Conservation (phyloP, 1,284 basidiomycete species). For the Moesziomyces aphidis region DNA sequence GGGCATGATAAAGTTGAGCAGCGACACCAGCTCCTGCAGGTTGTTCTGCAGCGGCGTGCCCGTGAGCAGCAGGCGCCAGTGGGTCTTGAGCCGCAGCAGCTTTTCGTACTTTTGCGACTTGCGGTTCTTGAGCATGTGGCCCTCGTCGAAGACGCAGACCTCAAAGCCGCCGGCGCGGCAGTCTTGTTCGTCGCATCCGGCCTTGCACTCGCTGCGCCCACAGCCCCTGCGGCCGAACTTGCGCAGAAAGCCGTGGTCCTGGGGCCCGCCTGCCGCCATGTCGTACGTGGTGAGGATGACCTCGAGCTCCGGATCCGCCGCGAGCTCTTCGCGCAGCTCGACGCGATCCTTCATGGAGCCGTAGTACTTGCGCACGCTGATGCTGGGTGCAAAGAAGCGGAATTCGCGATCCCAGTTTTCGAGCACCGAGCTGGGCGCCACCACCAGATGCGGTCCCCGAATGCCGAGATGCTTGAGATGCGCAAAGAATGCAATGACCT, state of each 20-base stretch:
- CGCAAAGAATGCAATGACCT: slow-evolving; percentile 96
- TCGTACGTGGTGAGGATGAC: slow-evolving; percentile 97
- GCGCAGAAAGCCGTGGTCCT: slow-evolving; percentile 88
- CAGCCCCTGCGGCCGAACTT: slow-evolving; percentile 68
- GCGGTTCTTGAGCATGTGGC: slow-evolving; percentile 95
- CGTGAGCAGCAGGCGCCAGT: slow-evolving; percentile 91
- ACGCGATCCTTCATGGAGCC: slow-evolving; percentile 90
- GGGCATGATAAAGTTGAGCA: slow-evolving; percentile 98
- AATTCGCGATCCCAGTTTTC: slow-evolving; percentile 99
- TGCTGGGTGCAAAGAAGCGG: slow-evolving; percentile 83
- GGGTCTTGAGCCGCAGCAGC: slow-evolving; percentile 83
- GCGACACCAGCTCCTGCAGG: slow-evolving; percentile 87
- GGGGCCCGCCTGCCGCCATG: slow-evolving; percentile 81
- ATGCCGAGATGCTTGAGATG: slow-evolving; percentile 82
- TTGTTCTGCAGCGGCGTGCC: slow-evolving; percentile 90
- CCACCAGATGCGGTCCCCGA: slow-evolving; percentile 86
- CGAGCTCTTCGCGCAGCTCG: slow-evolving; percentile 77
- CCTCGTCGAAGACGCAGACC: slow-evolving; percentile 86
- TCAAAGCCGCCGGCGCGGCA: slow-evolving; percentile 79
- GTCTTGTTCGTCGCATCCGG: slow-evolving; percentile 32
- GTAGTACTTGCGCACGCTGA: slow-evolving; percentile 92
- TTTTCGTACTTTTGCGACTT: slow-evolving; percentile 94
- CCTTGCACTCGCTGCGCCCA: slow-evolving; percentile 33
- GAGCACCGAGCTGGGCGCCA: slow-evolving; percentile 90
- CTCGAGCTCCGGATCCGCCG: slow-evolving; percentile 79